Evolutionary conservation across 805 yeast species (phyloP), one percentile per base, ranked within the genome.

Genomic region (Blastobotrys attinorum): DNA sequence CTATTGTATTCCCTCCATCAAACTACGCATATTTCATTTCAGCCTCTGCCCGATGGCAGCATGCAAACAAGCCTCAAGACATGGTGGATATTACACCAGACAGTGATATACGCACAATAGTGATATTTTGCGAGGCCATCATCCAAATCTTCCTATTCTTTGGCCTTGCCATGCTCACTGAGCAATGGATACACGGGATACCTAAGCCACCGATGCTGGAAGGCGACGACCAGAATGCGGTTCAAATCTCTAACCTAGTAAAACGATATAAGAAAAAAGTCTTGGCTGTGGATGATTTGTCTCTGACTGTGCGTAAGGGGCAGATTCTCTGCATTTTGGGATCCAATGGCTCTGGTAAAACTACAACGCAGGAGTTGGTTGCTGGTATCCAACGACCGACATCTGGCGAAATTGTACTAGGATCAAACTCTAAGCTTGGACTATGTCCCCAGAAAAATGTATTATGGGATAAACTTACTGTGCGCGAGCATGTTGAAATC

Each of bases 261-360:
- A 62, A 62, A 48, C 39, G 42, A 18, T 61, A 61, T 46, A 44
- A 46, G 35, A 46, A 39, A 21, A 46, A 51, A 16, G 58, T 62
- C 7, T 49, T 47, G 3, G 66, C 66, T 10, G 65, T 62, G 5
- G 44, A 56, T 36, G 53, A 61, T 25, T 37, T 62, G 29, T 47
- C 56, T 20, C 49, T 58, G 18, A 35, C 44, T 22, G 53, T 63
- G 39, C 48, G 49, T 15, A 40, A 45, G 22, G 66, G 66, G 16
- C 63, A 62, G 44, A 59, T 63, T 21, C 52, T 59, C 7, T 58
- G 64, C 42, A 44, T 62, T 31, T 52, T 62, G 2, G 66, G 66
- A 39, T 62, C 66, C 10, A 62, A 62, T 49, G 66, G 66, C 4
- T 60, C 65, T 4, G 66, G 66, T n/a, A 62, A 62, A 46, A 62